Percentiles rank a stretch among this genome's conserved stretches.
Conservation (phyloP, 805 yeast species). For the Ogataea nitratoaversa region DNA sequence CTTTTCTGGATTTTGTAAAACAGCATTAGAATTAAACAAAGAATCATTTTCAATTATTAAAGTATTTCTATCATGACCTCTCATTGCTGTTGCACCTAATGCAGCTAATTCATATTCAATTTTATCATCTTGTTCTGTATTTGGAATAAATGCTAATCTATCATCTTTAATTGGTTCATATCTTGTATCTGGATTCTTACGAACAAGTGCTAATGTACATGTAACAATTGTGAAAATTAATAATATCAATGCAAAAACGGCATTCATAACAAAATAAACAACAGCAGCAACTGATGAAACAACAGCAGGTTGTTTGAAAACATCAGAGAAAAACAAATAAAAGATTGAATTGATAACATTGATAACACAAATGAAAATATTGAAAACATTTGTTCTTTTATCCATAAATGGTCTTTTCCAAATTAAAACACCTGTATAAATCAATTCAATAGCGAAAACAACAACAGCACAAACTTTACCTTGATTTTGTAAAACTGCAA, state of each 20-base stretch:
- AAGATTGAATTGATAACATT: conserved; percentile 79
- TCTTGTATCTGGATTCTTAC: conserved; percentile 90
- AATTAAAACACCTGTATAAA: conserved; percentile 61
- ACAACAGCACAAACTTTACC: conserved; percentile 83
- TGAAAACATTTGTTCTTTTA: conserved; percentile 89
- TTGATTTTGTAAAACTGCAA: conserved; percentile 75
- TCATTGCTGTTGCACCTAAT: conserved; percentile 65
- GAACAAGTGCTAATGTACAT: conserved; percentile 76
- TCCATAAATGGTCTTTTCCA: conserved; percentile 88
- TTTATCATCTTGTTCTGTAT: conserved; percentile 30
- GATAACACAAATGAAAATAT: conserved; percentile 78
- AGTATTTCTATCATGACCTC: conserved; percentile 46
- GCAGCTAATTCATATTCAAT: conserved; percentile 66
- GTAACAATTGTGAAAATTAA: conserved; percentile 83
- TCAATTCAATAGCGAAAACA: conserved; percentile 70
- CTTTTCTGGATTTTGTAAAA: conserved; percentile 14
- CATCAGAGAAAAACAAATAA: conserved; percentile 82
- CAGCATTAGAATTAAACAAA: conserved; percentile 22
- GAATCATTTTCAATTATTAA: conserved; percentile 29
- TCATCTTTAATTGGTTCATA: conserved; percentile 97
- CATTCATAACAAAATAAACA: conserved; percentile 84
- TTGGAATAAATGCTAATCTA: conserved; percentile 89
- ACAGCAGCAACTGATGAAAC: conserved; percentile 93
- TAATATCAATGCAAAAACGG: conserved; percentile 77
- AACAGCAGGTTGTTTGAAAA: conserved; percentile 77